A percentile compares a stretch with the other conserved stretches of the same genome.
Conservation (phyloP, 2,329 filamentous ascomycete species). For the Akanthomyces muscarius region DNA sequence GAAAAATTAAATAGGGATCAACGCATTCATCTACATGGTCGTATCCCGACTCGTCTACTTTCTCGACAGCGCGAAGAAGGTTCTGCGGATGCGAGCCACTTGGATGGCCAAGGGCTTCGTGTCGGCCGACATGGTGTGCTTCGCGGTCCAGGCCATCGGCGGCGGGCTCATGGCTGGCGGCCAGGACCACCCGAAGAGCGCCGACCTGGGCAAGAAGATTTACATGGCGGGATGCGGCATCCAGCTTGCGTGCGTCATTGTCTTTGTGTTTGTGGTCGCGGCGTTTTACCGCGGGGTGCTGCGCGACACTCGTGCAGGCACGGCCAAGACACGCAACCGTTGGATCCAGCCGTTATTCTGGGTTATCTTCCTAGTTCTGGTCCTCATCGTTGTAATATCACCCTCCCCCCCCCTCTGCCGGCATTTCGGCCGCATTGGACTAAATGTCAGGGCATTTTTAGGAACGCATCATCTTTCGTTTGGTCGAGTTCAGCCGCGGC, state of each 20-base stretch:
- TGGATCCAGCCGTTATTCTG: slow-evolving; percentile 12
- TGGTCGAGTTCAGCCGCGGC: slow-evolving; percentile 44
- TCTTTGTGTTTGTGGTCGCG: slow-evolving; percentile 37
- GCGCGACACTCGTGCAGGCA: slow-evolving; percentile 8
- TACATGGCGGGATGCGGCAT: slow-evolving; percentile 49
- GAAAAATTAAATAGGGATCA: slow-evolving; percentile 30
- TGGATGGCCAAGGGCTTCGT: slow-evolving; percentile 36
- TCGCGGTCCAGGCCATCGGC: slow-evolving; percentile 30
- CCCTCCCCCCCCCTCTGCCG: too few relatives aligned
- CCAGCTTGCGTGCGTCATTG: slow-evolving; percentile 44
- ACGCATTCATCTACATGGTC: slow-evolving; percentile 42
- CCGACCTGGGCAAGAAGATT: slow-evolving; percentile 25
- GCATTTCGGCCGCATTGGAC: too few relatives aligned
- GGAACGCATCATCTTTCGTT: slow-evolving; percentile 48
- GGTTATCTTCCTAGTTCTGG: slow-evolving; percentile 30
- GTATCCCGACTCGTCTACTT: slow-evolving; percentile 41
- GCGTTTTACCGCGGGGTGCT: slow-evolving; percentile 13
- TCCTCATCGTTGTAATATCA: slow-evolving; percentile 29
- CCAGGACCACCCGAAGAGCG: slow-evolving; percentile 14
- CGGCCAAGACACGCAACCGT: slow-evolving; percentile 4
- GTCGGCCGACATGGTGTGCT: slow-evolving; percentile 34
- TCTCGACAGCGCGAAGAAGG: slow-evolving; percentile 31
- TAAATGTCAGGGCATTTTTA: not conserved
- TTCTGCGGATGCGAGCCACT: slow-evolving; percentile 33
- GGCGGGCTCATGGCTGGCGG: slow-evolving; percentile 23